These are phyloP conservation scores for Phytophthora sojae DNA, from an alignment of 352 stramenopile species.

Conservation along the genomic window DNA sequence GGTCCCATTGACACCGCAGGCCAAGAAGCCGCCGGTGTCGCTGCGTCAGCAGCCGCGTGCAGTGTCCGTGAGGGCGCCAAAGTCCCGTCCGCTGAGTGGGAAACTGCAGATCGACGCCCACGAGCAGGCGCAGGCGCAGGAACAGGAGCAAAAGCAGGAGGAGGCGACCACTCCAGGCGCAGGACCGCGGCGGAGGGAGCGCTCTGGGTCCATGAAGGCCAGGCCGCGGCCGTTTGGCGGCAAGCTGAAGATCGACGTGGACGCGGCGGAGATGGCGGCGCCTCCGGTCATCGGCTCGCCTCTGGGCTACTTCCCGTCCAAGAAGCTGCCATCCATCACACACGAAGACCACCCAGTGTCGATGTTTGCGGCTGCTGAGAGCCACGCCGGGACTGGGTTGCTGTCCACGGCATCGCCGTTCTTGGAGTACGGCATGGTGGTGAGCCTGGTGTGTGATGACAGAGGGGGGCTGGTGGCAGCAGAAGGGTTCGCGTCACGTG, in stretches of 20 bases:
- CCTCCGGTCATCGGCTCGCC: conserved; percentile 49
- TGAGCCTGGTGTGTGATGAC: conserved; percentile 71
- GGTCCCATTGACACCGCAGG: neutral
- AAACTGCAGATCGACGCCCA: conserved; percentile 13
- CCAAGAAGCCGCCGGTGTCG: conserved; percentile 2
- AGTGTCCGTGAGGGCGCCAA: conserved; percentile 12
- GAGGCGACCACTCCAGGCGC: neutral
- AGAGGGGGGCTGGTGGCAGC: conserved; percentile 58
- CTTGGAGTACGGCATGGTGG: conserved; percentile 76
- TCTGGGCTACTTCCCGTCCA: conserved; percentile 54
- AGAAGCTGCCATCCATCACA: conserved; percentile 43
- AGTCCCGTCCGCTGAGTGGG: conserved; percentile 11
- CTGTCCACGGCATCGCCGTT: conserved; percentile 45
- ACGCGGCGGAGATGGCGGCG: conserved; percentile 32
- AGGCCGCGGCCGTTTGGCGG: conserved; percentile 27
- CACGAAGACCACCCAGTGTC: conserved; percentile 46
- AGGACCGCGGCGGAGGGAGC: conserved; percentile 7
- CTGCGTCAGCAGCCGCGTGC: conserved; percentile 16
- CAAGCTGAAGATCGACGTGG: conserved; percentile 60
- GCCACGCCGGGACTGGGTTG: conserved; percentile 11
- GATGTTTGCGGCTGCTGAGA: conserved; percentile 42
- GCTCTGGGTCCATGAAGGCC: conserved; percentile 12
- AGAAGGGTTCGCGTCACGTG: conserved; percentile 63
- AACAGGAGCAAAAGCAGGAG: conserved; percentile 17
- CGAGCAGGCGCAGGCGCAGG: conserved; percentile 8